A percentile compares a stretch with the other conserved stretches of the same genome.
These are phyloP conservation scores for Cyclostephanos invisitatus DNA, from an alignment of 108 stramenopile species.

Conservation along the genomic window DNA sequence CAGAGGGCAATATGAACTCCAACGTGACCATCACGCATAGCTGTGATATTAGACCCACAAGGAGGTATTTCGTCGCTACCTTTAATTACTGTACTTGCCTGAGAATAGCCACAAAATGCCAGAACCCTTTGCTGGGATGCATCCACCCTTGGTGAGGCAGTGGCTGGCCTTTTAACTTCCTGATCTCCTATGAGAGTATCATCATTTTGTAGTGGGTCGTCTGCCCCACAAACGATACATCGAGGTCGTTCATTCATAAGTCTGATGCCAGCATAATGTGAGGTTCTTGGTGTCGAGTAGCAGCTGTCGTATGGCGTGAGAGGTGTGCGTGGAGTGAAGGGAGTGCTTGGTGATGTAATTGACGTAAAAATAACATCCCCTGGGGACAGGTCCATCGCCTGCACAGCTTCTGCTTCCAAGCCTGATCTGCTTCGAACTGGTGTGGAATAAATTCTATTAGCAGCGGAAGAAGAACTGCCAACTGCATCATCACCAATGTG, in stretches of 20 bases:
- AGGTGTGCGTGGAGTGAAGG: conserved; percentile 34
- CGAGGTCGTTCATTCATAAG: conserved; percentile 64
- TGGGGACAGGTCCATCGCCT: conserved; percentile 28
- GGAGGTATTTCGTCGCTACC: conserved; percentile 73
- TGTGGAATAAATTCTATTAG: conserved; percentile 31
- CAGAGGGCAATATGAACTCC: conserved; percentile 81
- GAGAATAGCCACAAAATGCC: conserved; percentile 80
- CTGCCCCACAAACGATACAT: conserved; percentile 79
- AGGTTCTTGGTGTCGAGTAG: conserved; percentile 17
- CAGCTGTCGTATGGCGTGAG: conserved; percentile 15
- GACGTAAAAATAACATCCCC: conserved; percentile 39
- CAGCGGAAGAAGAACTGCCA: conserved; percentile 20
- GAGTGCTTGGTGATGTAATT: conserved; percentile 28
- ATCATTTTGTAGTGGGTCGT: conserved; percentile 41
- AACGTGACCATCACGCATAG: conserved; percentile 53
- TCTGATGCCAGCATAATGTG: conserved; percentile 24
- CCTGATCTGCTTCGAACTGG: conserved; percentile 26
- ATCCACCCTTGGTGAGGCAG: conserved; percentile 18
- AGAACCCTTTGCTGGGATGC: conserved; percentile 58
- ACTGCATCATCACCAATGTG: conserved; percentile 24
- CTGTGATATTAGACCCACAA: conserved; percentile 6
- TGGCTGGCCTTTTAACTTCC: conserved; percentile 18
- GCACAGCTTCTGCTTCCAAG: conserved; percentile 11
- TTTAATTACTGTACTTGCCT: conserved; percentile 80
- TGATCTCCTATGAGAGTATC: conserved; percentile 10